phyloP scores from a whole-genome alignment of 768 basidiomycete genomes.

The Amyloporia xantha region DNA sequence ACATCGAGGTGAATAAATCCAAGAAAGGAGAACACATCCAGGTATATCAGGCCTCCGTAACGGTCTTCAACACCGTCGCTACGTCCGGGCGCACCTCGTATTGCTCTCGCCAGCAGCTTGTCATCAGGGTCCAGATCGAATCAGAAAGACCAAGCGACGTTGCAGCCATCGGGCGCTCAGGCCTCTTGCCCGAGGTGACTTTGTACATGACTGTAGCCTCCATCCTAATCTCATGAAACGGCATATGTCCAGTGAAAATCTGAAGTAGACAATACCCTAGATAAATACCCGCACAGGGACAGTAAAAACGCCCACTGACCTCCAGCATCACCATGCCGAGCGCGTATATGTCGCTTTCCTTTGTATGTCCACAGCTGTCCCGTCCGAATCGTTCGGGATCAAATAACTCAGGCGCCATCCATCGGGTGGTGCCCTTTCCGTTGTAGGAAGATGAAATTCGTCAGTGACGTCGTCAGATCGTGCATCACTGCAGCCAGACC shows the following conservation, averaged over 20 bases:
- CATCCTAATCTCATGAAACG: neutral
- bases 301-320: neutral
- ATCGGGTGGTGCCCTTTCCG: conserved; percentile 1
- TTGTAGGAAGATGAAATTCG: neutral
- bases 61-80: no score
- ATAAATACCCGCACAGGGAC: neutral
- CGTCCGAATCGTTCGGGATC: conserved; percentile 1
- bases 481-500: neutral
- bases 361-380: neutral
- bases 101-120: neutral
- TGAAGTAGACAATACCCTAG: neutral
- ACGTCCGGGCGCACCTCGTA: neutral
- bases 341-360: neutral
- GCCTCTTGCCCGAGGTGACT: neutral
- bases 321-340: conserved; percentile 4
- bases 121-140: neutral
- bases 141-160: conserved; percentile 1
- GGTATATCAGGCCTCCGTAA: no score
- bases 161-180: neutral
- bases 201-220: neutral
- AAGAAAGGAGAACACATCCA: no score
- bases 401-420: conserved; percentile 7
- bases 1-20: no score
- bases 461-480: neutral
- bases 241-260: neutral